Evolutionary conservation across 495 filamentous ascomycete genomes (phyloP), one percentile per base, ranked within the genome.

Genomic region (Copromyces sp.): DNA sequence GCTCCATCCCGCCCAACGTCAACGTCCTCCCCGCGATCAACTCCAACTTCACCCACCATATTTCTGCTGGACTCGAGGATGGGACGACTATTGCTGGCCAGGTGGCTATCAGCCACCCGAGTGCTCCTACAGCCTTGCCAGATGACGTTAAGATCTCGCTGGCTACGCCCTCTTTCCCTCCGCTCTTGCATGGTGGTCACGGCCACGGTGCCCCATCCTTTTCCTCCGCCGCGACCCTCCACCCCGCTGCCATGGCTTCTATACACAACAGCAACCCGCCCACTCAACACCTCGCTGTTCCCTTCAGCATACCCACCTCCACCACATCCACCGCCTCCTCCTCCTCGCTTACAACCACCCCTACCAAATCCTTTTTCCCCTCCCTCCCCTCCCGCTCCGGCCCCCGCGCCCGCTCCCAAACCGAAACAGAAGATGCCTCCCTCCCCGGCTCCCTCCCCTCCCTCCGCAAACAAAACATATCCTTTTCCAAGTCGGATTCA

Each of bases 31-130:
- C 95, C 0, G 93, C 93, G 29, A 93, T 98, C 77, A 95, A 97
- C 83, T 92, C 90, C 69, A 98, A 97, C 80, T 96, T 97, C 82
- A 90, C 93, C 3, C 91, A 96, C 77, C 95, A 98, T 81, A 98
- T 98, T 79, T 91, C 90, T 20, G 95, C 94, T 3, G 91, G 91
- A 0, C 85, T 98, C 0, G 84, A 83, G 59, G 86, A 98, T 79
- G 92, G 92, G 7, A 90, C 88, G 16, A 82, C 89, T n/a, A 95
- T 98, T 74, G 90, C 91, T 0, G 95, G 95, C 1, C 95, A 98
- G 77, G 97, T 97, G 81, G 90, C 90, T 76, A 98, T 98, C 78
- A 93, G 90, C 12, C 95, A 98, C 78, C 95, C 95, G 2, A 89
- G 88, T 1, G 82, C 80, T 16, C 82, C 85, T 0, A 85, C 84